Evolutionary conservation across 192 early-diverging fungal species (phyloP), one percentile per base, ranked within the genome.

Genomic region (Phycomyces nitens): DNA sequence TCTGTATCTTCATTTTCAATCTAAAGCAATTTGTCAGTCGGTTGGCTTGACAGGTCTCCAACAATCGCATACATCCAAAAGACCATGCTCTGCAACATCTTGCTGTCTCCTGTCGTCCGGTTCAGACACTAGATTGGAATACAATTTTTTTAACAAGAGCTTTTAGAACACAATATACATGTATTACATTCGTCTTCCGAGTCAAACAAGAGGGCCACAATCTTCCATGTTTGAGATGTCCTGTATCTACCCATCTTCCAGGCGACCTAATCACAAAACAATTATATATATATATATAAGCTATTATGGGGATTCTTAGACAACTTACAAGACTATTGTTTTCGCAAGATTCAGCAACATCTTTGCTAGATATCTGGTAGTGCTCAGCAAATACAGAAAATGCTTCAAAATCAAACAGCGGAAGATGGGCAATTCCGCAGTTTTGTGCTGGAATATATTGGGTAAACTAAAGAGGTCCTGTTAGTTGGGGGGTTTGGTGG

Each of bases 221-320:
- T 82, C 22, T 79, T 86, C 91, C 91, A 93, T 5, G 90, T 88
- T 62, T 92, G 89, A 7, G 88, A 78, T 7, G 84, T 82, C 23
- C 84, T 73, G 44, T 79, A 82, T 40, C 77, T 70, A 42, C 83
- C 81, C 24, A 86, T 68, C 51, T 87, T 77, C 69, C 75, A 75
- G 3, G 90, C 90, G 38, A 84, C 56, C 79, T 90, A 42, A 43
- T 23, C 18, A 14, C 5, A 9, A 10, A 20, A 22, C 16, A 23
- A 4, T 43, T 14, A n/a, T n/a, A n/a, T n/a, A n/a, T n/a, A n/a
- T n/a, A n/a, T n/a, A n/a, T n/a, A n/a, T n/a, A n/a, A 44, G 8
- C 23, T 41, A 26, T 40, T 20, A 15, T 34, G 7, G 0, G 7
- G 23, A 50, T 20, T 22, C n/a, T n/a, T 12, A n/a, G n/a, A n/a